Conservation (phyloP, 2,329 filamentous ascomycete species). For the Dendryphion nanum region DNA sequence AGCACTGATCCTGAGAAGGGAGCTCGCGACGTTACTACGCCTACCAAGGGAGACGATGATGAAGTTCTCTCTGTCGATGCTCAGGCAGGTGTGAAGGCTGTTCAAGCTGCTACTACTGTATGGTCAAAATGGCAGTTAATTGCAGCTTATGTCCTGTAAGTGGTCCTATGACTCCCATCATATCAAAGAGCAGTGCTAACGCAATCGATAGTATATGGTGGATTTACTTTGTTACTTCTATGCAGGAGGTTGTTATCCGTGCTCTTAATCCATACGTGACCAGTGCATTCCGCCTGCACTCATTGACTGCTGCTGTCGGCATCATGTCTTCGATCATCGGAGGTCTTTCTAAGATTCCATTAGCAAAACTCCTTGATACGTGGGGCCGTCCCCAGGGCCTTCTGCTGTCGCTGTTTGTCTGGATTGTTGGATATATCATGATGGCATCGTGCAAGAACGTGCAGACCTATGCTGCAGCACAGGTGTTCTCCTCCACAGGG, state of each 20-base stretch:
- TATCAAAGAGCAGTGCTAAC: not conserved
- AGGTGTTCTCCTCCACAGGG: slow-evolving; percentile 55
- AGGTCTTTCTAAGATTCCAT: slow-evolving; percentile 34
- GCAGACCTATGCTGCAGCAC: slow-evolving; percentile 60
- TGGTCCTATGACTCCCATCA: not conserved
- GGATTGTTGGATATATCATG: slow-evolving; percentile 52
- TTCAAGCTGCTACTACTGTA: slow-evolving; percentile 37
- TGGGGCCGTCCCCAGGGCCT: slow-evolving; percentile 39
- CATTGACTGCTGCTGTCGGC: slow-evolving; percentile 30
- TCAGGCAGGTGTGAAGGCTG: slow-evolving; percentile 36
- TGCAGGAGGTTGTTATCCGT: slow-evolving; percentile 42
- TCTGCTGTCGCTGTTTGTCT: slow-evolving; percentile 18
- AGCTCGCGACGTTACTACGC: not conserved
- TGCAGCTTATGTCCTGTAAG: slow-evolving; percentile 35
- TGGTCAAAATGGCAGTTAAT: slow-evolving; percentile 38
- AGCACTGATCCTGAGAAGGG: slow-evolving; percentile 11
- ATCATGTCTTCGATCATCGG: slow-evolving; percentile 34
- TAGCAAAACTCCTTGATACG: slow-evolving; percentile 40
- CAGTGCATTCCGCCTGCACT: slow-evolving; percentile 30
- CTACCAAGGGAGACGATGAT: slow-evolving; percentile 8
- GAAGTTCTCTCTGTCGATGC: slow-evolving; percentile 17
- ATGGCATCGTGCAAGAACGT: slow-evolving; percentile 63
- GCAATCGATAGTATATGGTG: slow-evolving; percentile 40
- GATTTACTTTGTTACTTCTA: slow-evolving; percentile 48
- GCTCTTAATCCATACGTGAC: slow-evolving; percentile 40